Base-by-base conservation (phyloP, 768 basidiomycete genomes). In the Strobilomyces dryophilus region DNA sequence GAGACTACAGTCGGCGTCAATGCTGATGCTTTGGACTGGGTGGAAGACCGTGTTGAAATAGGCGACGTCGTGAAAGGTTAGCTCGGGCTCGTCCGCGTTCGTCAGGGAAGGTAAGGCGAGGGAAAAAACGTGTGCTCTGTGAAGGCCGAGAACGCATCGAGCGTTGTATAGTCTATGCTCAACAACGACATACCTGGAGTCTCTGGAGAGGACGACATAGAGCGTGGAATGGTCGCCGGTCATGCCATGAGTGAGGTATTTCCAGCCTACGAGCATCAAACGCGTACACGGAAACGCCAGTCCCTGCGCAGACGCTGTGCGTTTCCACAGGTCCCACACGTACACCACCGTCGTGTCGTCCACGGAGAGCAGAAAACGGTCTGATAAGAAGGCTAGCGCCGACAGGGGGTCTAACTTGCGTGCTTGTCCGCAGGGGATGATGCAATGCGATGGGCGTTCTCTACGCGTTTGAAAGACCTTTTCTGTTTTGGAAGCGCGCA, bases 21-120 rank as follows among this genome's bases (percentile, higher is more conserved):
- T 64, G 17, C 75, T 66, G 36, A 80, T 66, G 15, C 67, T 21
- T 73, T 61, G 8, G 65, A 61, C 45, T 65, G 2, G 6, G 17
- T 31, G 21, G 14, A n/a, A 15, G 10, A 26, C 18, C 8, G 55
- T 39, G 49, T 52, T 27, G 29, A 62, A 40, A 29, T 59, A 44
- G 8, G 54, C 45, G 3, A 45, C 17, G 12, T 42, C 27, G 8
- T 45, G 24, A 35, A 60, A 57, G 18, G 42, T 47, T 11, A 47
- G 17, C 10, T 21, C 48, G 40, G 40, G 11, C 17, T 39, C 26
- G 5, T 41, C 44, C 6, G 40, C 10, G 24, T 44, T 36, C 2
- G 45, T 21, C 15, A 18, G 12, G 7, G 4, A 15, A 3, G 47
- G 39, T 36, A 61, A 47, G 11, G 42, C 21, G 7, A 61, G 39